Evolutionary conservation across 371 early-diverging fungal genomes (phyloP), one percentile per base, ranked within the genome.

Genomic region (Mortierella sp.): DNA sequence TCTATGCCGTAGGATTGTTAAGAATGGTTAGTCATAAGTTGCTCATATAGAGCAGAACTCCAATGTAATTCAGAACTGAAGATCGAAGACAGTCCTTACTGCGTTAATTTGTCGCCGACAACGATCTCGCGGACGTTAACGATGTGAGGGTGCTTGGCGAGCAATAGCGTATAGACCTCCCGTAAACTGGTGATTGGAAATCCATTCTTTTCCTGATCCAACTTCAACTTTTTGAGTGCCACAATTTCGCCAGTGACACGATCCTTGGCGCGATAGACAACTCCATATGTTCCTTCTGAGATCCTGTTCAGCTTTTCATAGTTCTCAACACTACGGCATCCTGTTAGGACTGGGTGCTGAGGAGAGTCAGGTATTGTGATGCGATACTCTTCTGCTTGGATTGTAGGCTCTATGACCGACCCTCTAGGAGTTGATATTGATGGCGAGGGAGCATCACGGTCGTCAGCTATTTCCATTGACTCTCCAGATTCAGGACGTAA

Each of bases 251-350:
- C 95, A 5, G 98, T 98, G 10, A 87, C 77, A 62, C 93, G 88
- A 81, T 99, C 97, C 37, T 93, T 90, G 0, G 99, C 99, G 9
- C 98, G 93, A 86, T 97, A 99, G 5, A 99, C 99, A 26, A 99
- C 92, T 16, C 99, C 99, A 85, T 99, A 99, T 0, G 99, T 94
- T 22, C 99, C 99, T 84, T 99, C 99, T 64, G 97, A 99, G 75
- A 99, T 99, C 72, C 94, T 90, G 87, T 98, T 97, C 26, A 98
- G 88, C 58, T 94, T 94, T 73, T 97, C 96, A 86, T 95, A 98
- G 64, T 88, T 84, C 71, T 95, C 95, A 0, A 96, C 96, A 72
- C 86, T 88, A 18, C 97, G 90, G 72, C 96, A 97, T 43, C 85
- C 84, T 35, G 85, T 57, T 5, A 90, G 77, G 30, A 75, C 73